Base-by-base conservation (phyloP, 2,329 filamentous ascomycete species). In the Pseudocercospora musae region DNA sequence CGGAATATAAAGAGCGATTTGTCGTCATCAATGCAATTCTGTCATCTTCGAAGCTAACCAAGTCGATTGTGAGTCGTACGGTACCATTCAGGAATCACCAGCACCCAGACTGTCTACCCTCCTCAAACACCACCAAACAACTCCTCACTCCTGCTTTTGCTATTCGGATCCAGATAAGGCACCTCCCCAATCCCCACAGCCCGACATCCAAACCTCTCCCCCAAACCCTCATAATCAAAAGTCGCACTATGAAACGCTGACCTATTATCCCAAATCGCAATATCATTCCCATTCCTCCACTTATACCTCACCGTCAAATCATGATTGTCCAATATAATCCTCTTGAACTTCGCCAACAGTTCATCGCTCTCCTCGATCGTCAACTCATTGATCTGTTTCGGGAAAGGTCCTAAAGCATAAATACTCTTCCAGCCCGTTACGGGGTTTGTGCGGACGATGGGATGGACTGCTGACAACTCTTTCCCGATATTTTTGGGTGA, bases 401-500 rank as follows among this genome's bases (percentile, higher is more conserved):
- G 84, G 2, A 84, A 84, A 1, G 87, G 78, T 2, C 84, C 85
- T 10, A 85, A 77, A 73, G 84, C 84, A 73, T 85, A 87, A 1
- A 87, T 75, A 18, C 78, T 79, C 73, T 87, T 87, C 84, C 84
- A 87, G 8, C 84, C 84, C 0, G 85, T 87, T 3, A 87, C 84
- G 0, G 85, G 84, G 68, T 87, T 81, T 11, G 83, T 85, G 23
- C 85, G 79, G 37, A 87, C 75, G 2, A 87, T 73, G 1, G 85
- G 85, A 68, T 87, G 71, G 8, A 68, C 59, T 8, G 70, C 64
- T 2, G 54, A 59, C 9, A 72, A 54, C 3, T 62, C 59, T 18
- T 42, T 55, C 9, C 69, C 71, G 15, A 68, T 59, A 37, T 72
- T 72, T 49, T 68, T 55, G 1, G 70, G 66, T 13, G 63, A 66